Conservation (phyloP, 1,284 basidiomycete species). For the Ustilago loliicola region DNA sequence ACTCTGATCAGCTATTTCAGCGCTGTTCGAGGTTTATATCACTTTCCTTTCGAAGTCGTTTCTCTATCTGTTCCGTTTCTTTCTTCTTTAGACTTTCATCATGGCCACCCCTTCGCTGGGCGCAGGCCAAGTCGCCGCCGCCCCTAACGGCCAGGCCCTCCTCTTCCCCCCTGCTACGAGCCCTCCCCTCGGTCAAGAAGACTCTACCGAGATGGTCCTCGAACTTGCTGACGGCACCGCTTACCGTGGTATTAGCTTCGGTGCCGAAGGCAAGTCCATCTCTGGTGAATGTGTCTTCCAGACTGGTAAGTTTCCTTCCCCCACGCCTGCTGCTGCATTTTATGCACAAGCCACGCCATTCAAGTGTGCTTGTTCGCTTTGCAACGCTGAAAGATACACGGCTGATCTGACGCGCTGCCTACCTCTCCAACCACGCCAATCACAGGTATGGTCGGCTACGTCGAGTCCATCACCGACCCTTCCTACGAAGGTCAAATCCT, state of each 20-base stretch:
- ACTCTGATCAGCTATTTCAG: conserved; percentile 27
- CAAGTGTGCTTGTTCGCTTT: neutral
- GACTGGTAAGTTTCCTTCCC: conserved; percentile 80
- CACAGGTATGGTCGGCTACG: conserved; percentile 88
- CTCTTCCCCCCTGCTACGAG: conserved; percentile 50
- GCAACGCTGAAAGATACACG: conserved; percentile 4
- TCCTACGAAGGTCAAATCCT: conserved; percentile 99
- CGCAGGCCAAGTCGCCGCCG: conserved; percentile 48
- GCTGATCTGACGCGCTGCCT: conserved; percentile 30
- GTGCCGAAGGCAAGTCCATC: conserved; percentile 89
- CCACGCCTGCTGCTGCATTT: neutral
- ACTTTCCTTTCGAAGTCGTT: conserved; percentile 33
- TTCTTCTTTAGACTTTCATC: conserved; percentile 18
- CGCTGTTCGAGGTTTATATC: conserved; percentile 44
- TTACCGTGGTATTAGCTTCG: conserved; percentile 91
- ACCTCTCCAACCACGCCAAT: conserved; percentile 10
- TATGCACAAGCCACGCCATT: neutral
- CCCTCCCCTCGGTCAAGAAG: conserved; percentile 52
- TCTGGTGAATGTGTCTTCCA: conserved; percentile 99
- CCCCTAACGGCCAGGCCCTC: conserved; percentile 40
- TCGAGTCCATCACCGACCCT: conserved; percentile 97
- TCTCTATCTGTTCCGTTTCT: neutral
- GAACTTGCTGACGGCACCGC: conserved; percentile 93
- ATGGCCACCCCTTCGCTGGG: conserved; percentile 59
- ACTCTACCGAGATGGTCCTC: conserved; percentile 76